Evolutionary conservation across 371 early-diverging fungal genomes (phyloP).

Genomic region (Mucor circinelloides): DNA sequence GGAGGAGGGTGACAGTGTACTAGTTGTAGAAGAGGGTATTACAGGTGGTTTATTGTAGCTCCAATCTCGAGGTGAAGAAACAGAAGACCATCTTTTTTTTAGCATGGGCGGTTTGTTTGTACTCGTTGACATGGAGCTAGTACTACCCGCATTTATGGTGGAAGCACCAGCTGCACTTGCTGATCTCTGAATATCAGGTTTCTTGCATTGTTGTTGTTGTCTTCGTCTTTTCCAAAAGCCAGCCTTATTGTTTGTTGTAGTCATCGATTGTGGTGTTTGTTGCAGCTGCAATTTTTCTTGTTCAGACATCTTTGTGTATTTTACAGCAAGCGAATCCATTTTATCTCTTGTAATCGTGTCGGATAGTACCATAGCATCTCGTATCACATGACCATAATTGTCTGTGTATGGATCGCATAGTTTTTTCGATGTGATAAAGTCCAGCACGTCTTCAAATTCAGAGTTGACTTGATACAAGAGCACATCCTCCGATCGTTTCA

Average conservation of each 20-base stretch:
- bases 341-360: conserved; percentile 66
- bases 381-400: conserved; percentile 68
- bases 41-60: not conserved
- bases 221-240: conserved; percentile 18
- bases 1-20: too few species aligned
- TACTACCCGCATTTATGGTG: too few species aligned
- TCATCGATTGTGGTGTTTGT: not conserved
- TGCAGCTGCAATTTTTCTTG: not conserved
- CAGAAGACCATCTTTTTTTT: conserved; percentile 38
- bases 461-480: conserved; percentile 57
- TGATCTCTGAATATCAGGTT: conserved; percentile 10
- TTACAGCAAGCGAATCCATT: conserved; percentile 47
- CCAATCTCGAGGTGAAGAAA: conserved; percentile 16
- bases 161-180: conserved; percentile 9
- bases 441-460: conserved; percentile 86
- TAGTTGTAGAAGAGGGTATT: not conserved
- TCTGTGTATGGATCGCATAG: conserved; percentile 77
- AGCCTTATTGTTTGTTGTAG: not conserved
- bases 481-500: conserved; percentile 72
- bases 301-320: not conserved
- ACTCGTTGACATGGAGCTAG: not conserved
- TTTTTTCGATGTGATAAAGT: conserved; percentile 65
- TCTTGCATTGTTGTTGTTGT: not conserved
- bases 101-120: conserved; percentile 1
- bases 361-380: conserved; percentile 77